A percentile compares a stretch with the other conserved stretches of the same genome.
These are phyloP conservation scores for Colletotrichum brevisporum DNA, from an alignment of 2,329 filamentous ascomycete species.

Conservation along the genomic window DNA sequence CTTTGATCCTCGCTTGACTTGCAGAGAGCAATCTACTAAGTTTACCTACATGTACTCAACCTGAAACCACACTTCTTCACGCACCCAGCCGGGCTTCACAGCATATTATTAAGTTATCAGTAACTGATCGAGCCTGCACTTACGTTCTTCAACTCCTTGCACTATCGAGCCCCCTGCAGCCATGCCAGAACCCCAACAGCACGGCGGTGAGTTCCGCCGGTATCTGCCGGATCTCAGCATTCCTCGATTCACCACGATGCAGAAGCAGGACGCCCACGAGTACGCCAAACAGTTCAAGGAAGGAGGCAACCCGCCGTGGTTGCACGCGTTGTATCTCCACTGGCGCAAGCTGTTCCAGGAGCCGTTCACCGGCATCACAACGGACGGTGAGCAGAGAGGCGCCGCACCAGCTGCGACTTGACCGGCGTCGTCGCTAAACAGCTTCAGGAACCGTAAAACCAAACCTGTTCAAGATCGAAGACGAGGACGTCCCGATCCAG, in stretches of 20 bases:
- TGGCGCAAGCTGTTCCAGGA: slow-evolving; percentile 73
- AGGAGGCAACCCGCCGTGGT: slow-evolving; percentile 74
- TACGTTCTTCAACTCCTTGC: too few relatives aligned
- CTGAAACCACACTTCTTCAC: too few relatives aligned
- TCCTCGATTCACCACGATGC: slow-evolving; percentile 74
- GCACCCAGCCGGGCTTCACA: too few relatives aligned
- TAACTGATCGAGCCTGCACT: too few relatives aligned
- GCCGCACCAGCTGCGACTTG: neutral
- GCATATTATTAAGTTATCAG: too few relatives aligned
- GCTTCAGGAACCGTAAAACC: slow-evolving; percentile 62
- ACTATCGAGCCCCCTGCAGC: too few relatives aligned
- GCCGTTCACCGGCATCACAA: slow-evolving; percentile 80
- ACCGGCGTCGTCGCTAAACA: slow-evolving; percentile 17
- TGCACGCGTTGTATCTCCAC: slow-evolving; percentile 72
- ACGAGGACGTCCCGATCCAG: slow-evolving; percentile 74
- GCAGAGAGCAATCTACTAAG: too few relatives aligned
- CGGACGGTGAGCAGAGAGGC: slow-evolving; percentile 65
- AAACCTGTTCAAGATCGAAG: slow-evolving; percentile 70
- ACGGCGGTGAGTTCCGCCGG: slow-evolving; percentile 63
- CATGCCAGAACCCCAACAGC: slow-evolving; percentile 16
- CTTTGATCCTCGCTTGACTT: too few relatives aligned
- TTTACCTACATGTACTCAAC: too few relatives aligned
- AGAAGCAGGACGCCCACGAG: slow-evolving; percentile 72
- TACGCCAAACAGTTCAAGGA: slow-evolving; percentile 74
- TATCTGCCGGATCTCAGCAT: slow-evolving; percentile 73